Evolutionary conservation across 2,329 filamentous ascomycete species (phyloP), one percentile per base, ranked within the genome.

Genomic region (Verticillium tricorpus): DNA sequence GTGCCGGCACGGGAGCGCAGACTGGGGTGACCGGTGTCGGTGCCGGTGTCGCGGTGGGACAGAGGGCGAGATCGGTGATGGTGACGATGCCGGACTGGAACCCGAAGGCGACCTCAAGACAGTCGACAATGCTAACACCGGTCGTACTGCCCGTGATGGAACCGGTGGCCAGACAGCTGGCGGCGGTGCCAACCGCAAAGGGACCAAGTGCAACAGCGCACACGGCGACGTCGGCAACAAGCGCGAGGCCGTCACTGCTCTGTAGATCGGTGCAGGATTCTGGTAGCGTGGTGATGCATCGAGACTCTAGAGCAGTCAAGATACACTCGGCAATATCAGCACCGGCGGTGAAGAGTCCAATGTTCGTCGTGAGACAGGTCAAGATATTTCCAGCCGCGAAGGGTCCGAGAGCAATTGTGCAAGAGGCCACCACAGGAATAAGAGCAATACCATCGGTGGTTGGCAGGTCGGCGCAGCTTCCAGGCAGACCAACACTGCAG

Each of bases 361-460:
- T 50, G 40, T 52, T 39, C 2, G 58, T 45, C 5, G 40, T 32
- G 15, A 65, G 59, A 32, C 63, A 66, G 1, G 55, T 58, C 2
- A 59, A 59, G 2, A 56, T 35, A 4, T 57, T 60, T 12, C 60
- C 62, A 19, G 32, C 40, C n/a, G 35, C 60, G 45, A 56, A 63
- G 5, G 45, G 61, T 17, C 66, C 65, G 5, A 67, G 63, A 14
- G 65, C 62, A 14, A 37, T 14, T 3, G 50, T 62, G 61, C 66
- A 66, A 6, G 60, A 35, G 2, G 63, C 62, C n/a, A 67, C 31
- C 5, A 61, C 56, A 14, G 58, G 34, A 9, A 62, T 5, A 14
- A 66, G 60, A 1, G 60, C 62, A 19, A 67, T 40, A 8, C 63
- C 65, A 35, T 58, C 57, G 9, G 52, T 19, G 17, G 28, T 40